Percentiles rank a stretch among this genome's conserved stretches.
These are phyloP conservation scores for Ciborinia camelliae DNA, from an alignment of 2,329 filamentous ascomycete genomes.

Conservation along the genomic window DNA sequence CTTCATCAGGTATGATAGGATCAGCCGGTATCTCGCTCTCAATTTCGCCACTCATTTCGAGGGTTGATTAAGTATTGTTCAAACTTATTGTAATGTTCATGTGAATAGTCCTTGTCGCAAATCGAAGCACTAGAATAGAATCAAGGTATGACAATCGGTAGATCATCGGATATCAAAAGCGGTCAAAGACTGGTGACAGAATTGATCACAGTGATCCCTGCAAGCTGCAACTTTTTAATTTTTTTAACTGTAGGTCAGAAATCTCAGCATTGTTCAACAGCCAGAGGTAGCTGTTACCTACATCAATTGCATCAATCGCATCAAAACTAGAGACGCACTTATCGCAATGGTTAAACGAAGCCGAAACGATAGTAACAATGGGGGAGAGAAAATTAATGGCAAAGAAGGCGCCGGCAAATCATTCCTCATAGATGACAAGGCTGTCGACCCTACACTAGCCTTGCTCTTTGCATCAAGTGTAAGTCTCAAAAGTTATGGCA, in stretches of 20 bases:
- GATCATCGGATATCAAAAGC: background rate
- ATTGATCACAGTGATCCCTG: background rate
- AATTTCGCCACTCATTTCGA: conserved; percentile 35
- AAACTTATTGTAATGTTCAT: conserved; percentile 2
- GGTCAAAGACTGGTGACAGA: conserved; percentile 2
- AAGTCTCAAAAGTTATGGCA: conserved; percentile 41
- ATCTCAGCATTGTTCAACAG: background rate
- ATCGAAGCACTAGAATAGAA: conserved; percentile 8
- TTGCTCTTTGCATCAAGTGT: conserved; percentile 72
- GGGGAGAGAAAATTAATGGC: conserved; percentile 17
- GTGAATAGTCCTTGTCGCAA: background rate
- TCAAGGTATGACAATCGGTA: conserved; percentile 1
- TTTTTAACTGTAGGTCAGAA: background rate
- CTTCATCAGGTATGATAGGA: conserved; percentile 30
- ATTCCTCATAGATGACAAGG: conserved; percentile 42
- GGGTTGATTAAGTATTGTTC: conserved; percentile 13
- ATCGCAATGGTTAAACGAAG: conserved; percentile 36
- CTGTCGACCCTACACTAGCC: conserved; percentile 65
- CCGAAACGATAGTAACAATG: conserved; percentile 29
- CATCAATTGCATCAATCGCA: background rate
- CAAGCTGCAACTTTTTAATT: conserved; percentile 8
- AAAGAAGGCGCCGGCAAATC: conserved; percentile 31
- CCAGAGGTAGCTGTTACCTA: background rate
- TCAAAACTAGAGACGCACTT: background rate
- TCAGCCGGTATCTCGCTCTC: conserved; percentile 30